Base-by-base conservation (phyloP, 106 monocot genomes). In the Apostasia shenzhenica region DNA sequence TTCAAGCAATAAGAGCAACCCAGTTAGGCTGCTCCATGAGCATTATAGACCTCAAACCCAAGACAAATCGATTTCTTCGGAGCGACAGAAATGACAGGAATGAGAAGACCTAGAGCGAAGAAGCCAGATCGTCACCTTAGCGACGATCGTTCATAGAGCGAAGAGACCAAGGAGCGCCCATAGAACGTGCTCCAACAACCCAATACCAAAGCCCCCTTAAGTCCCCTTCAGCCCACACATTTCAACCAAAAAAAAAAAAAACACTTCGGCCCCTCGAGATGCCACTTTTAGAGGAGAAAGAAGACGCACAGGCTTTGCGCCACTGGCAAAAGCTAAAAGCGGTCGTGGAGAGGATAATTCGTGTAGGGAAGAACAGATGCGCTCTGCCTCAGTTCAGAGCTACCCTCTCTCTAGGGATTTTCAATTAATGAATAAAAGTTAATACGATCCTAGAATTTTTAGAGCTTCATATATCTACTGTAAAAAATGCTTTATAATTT, bases 1-100 rank as follows among this genome's bases (percentile, higher is more conserved):
- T 14, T 51, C 26, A 51, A 48, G 48, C 67, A 68, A 68, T 51
- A 39, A 12, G 48, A 68, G 66, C 53, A 68, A 54, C 8, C 67
- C 40, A 9, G 8, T 46, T 4, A 41, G 54, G 12, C 11, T 52
- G 41, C 54, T 54, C 54, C 67, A 52, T 68, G 13, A 41, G 37
- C 14, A 65, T 49, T 48, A 8, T 8, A 65, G 37, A 26, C 0
- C 48, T 48, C 12, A 44, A n/a, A 62, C 5, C 59, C 41, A 7
- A 61, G 2, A 39, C 12, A 62, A 62, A 62, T 45, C 44, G 13
- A 6, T 13, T 62, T 43, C 45, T 62, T 45, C 42, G 8, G 45
- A 45, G 12, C 8, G 0, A 8, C 40, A 44, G 10, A 45, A 43
- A 44, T 13, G 37, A 5, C 47, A 66, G 50, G 11, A 10, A 50